Conservation (phyloP, 108 stramenopile genomes). For the Thalassiosira profunda region DNA sequence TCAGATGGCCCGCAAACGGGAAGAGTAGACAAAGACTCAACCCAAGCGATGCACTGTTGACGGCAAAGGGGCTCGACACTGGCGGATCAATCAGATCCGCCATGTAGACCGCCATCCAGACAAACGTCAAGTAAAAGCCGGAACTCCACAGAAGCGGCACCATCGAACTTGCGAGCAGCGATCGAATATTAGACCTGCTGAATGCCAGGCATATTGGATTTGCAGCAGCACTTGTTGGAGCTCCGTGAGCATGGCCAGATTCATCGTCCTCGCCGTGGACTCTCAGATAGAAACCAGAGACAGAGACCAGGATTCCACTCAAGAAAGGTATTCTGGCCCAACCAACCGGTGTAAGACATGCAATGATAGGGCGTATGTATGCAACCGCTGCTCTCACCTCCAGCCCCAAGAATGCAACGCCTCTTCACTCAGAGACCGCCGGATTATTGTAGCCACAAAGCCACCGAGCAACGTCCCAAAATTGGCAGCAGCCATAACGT, state of each 20-base stretch:
- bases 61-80: conserved; percentile 59
- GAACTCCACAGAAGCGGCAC: conserved; percentile 70
- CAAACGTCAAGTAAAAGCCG: conserved; percentile 73
- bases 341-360: too few species aligned
- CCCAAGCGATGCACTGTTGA: conserved; percentile 54
- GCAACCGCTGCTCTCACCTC: too few species aligned
- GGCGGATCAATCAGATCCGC: conserved; percentile 61
- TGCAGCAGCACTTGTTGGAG: background rate
- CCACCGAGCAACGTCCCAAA: conserved; percentile 71
- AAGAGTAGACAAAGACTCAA: conserved; percentile 53
- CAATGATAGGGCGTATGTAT: too few species aligned
- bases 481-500: conserved; percentile 71
- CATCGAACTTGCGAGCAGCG: conserved; percentile 53
- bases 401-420: conserved; percentile 67
- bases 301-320: conserved; percentile 60
- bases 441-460: conserved; percentile 45
- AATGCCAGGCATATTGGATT: conserved; percentile 77
- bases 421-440: conserved; percentile 42
- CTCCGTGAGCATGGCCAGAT: conserved; percentile 13
- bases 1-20: conserved; percentile 61
- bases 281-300: conserved; percentile 65
- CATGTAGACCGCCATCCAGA: conserved; percentile 84
- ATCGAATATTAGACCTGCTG: conserved; percentile 45
- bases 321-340: conserved; percentile 81
- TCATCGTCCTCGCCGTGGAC: conserved; percentile 60